phyloP scores from a whole-genome alignment of 1,139 yeast species.

The Hansenula sp. region DNA sequence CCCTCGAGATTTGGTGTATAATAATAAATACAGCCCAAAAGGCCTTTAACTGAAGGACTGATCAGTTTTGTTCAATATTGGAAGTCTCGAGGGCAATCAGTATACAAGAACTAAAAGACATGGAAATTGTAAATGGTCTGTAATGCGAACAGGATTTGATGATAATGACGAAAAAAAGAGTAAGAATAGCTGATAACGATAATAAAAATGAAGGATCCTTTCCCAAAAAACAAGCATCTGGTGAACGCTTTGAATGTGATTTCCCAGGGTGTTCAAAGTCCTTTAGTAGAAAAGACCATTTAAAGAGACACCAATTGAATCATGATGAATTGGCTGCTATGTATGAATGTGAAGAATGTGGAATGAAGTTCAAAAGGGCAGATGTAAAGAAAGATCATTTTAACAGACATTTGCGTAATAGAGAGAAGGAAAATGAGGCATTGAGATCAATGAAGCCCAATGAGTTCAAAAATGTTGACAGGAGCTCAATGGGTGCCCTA shows the following conservation, averaged over 20 bases:
- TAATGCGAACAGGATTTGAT: no score
- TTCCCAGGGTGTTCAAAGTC: slow-evolving; percentile 24
- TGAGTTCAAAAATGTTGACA: no score
- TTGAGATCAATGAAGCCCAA: slow-evolving; percentile 1
- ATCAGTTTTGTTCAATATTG: no score
- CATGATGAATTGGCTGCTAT: slow-evolving; percentile 12
- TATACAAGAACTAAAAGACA: no score
- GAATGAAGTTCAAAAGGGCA: slow-evolving; percentile 45
- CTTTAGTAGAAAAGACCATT: slow-evolving; percentile 14
- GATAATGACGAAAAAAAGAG: no score
- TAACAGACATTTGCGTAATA: slow-evolving; percentile 32
- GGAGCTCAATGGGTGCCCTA: not conserved
- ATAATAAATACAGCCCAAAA: no score
- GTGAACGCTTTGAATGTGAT: not conserved
- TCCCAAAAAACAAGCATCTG: slow-evolving; percentile 31
- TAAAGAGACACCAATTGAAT: slow-evolving; percentile 15
- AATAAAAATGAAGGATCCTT: no score
- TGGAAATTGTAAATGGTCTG: no score
- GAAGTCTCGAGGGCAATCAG: no score
- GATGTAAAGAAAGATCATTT: slow-evolving; percentile 39
- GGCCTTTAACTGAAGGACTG: no score
- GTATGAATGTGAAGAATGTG: slow-evolving; percentile 37
- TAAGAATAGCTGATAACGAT: no score
- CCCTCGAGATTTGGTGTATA: no score
- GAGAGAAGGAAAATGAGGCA: slow-evolving; percentile 10